phyloP scores from a whole-genome alignment of 2,329 filamentous ascomycete species.

The Ascochyta lentis region DNA sequence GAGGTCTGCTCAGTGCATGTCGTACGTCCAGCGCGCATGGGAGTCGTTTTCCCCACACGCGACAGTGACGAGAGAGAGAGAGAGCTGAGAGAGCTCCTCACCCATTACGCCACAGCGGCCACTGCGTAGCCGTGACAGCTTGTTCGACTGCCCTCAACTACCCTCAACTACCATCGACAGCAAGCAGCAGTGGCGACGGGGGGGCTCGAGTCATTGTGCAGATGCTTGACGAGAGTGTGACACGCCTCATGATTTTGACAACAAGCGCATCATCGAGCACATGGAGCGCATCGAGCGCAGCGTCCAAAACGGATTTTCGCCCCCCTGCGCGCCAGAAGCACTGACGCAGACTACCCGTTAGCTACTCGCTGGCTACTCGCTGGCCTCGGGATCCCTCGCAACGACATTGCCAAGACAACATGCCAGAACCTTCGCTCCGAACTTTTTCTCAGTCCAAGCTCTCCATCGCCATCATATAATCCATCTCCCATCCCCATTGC shows the following conservation, averaged over 20 bases:
- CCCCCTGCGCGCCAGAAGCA: constrained; percentile 14
- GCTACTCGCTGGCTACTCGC: constrained; percentile 1
- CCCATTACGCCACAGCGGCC: neutral
- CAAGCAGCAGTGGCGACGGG: neutral
- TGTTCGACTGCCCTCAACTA: no score
- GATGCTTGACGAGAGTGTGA: neutral
- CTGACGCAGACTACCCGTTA: constrained; percentile 11
- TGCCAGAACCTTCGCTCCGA: constrained; percentile 37
- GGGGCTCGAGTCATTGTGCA: neutral
- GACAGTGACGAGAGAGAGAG: neutral
- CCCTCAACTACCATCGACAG: neutral
- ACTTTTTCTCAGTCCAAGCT: constrained; percentile 39
- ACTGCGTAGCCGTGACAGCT: neutral
- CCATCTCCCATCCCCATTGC: constrained; percentile 26
- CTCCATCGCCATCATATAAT: constrained; percentile 39
- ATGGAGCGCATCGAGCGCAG: neutral
- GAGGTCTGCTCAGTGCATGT: neutral
- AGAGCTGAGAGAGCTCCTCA: neutral
- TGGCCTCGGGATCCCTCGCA: constrained; percentile 22
- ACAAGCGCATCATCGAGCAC: neutral
- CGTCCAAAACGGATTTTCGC: neutral
- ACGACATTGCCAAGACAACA: constrained; percentile 13
- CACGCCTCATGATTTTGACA: neutral
- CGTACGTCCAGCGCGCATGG: neutral
- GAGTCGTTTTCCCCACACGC: constrained; percentile 11